Base-by-base conservation (phyloP, 179 eudicot species). In the Spergularia azorica region DNA sequence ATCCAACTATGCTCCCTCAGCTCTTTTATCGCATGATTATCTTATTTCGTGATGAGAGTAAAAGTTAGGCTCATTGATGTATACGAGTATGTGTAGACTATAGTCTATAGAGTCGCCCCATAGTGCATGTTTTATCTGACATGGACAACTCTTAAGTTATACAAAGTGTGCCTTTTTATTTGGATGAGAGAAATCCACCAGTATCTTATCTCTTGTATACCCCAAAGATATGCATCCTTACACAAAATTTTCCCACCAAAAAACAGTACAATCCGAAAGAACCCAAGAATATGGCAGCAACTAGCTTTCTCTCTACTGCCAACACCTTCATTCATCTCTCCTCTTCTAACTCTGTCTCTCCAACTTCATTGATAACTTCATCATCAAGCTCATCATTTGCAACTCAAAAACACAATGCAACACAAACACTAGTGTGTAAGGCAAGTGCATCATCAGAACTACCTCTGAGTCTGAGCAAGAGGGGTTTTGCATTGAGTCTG, bases 401-500 rank as follows among this genome's bases (percentile, higher is more conserved):
- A 60, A 67, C 67, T 46, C 57, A 67, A 9, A 87, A 78, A 71
- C 81, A 72, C 74, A 87, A 69, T 72, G 78, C 64, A 39, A 67
- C 70, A 76, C 81, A 73, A 67, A 17, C 67, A 10, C 26, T 69
- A 70, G 65, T 77, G 0, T 92, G 96, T 83, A 89, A 78, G 80
- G 60, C 87, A 78, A 50, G 61, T 48, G 48, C 67, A 66, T 58
- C 80, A 71, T 70, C 75, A 61, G 18, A 68, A 36, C 32, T 26
- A 26, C 59, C 63, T 26, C 76, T 77, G 51, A 73, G 36, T 82
- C 41, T 85, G 48, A 74, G 83, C 78, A 91, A 88, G 75, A 90
- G 97, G 75, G 78, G 80, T 78, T 82, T 93, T 55, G 81, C 90
- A 36, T 57, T 93, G 64, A 72, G 87, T 46, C 80, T 95, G 15